Evolutionary conservation across 371 early-diverging fungal genomes (phyloP).

Genomic region (Mortierella sp.): DNA sequence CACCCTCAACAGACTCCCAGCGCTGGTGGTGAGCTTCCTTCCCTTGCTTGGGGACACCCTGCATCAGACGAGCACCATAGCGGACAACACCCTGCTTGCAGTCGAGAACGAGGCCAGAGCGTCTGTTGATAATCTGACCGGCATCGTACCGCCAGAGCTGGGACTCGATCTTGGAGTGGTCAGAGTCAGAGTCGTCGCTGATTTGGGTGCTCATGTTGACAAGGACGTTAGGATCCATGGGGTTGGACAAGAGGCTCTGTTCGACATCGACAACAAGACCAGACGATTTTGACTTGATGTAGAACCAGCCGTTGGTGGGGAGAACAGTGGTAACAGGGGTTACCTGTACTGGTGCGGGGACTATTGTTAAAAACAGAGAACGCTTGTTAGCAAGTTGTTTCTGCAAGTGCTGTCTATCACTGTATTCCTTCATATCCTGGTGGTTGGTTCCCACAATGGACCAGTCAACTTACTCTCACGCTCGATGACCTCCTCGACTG

Average conservation of each 20-base stretch:
- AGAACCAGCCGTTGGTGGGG: conserved; percentile 56
- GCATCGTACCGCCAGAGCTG: conserved; percentile 67
- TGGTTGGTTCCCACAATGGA: background rate
- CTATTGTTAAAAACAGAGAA: background rate
- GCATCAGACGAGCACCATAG: conserved; percentile 68
- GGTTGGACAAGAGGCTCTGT: conserved; percentile 26
- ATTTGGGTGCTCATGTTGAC: conserved; percentile 29
- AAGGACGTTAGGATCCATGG: conserved; percentile 39
- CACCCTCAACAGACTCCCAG: conserved; percentile 46
- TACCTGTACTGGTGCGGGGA: background rate
- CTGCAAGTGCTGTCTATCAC: background rate
- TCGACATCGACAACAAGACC: conserved; percentile 52
- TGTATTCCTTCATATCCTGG: background rate
- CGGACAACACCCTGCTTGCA: conserved; percentile 62
- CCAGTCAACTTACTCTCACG: conserved; percentile 23
- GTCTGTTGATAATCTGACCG: conserved; percentile 69
- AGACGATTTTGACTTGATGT: conserved; percentile 44
- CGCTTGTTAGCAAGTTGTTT: background rate
- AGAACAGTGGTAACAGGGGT: conserved; percentile 15
- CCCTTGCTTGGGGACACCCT: conserved; percentile 56
- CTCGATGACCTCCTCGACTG: conserved; percentile 13
- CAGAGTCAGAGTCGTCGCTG: conserved; percentile 18
- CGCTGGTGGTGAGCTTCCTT: conserved; percentile 54
- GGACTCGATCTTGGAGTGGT: conserved; percentile 38
- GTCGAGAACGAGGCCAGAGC: conserved; percentile 57